Conservation (phyloP, 805 yeast species). For the Saccharomycopsis sp. region DNA sequence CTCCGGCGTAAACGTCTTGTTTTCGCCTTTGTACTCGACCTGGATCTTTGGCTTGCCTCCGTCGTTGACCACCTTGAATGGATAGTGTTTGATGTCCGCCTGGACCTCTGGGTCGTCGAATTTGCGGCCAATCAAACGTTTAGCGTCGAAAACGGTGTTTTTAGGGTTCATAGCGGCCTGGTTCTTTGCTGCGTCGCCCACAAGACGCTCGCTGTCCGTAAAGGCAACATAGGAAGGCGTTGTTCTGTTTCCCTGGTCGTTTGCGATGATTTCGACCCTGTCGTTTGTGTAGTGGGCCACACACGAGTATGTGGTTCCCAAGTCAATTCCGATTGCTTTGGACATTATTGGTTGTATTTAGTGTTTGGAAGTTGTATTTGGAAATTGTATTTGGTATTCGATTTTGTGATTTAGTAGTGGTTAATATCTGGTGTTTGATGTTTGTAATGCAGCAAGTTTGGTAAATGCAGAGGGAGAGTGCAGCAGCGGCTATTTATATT, state of each 20-base stretch:
- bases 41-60: slow-evolving; percentile 82
- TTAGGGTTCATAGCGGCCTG: slow-evolving; percentile 92
- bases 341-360: slow-evolving; percentile 36
- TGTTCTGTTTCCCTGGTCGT: slow-evolving; percentile 98
- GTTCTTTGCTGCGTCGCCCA: slow-evolving; percentile 96
- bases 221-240: slow-evolving; percentile 96
- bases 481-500: too few relatives aligned
- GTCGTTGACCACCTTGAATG: slow-evolving; percentile 71
- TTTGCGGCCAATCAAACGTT: slow-evolving; percentile 91
- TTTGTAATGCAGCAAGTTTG: too few relatives aligned
- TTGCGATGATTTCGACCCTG: slow-evolving; percentile 91
- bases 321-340: slow-evolving; percentile 66
- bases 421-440: too few relatives aligned
- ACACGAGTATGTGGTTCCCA: slow-evolving; percentile 91
- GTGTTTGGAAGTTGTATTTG: too few relatives aligned
- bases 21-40: slow-evolving; percentile 79
- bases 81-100: slow-evolving; percentile 81
- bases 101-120: slow-evolving; percentile 78
- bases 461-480: too few relatives aligned
- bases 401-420: neutral
- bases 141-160: slow-evolving; percentile 87
- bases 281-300: slow-evolving; percentile 92
- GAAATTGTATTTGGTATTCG: too few relatives aligned
- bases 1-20: slow-evolving; percentile 85
- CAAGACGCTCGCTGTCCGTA: slow-evolving; percentile 86